These are phyloP conservation scores for Elongisporangium senticosum DNA, from an alignment of 352 stramenopile species.

Conservation along the genomic window DNA sequence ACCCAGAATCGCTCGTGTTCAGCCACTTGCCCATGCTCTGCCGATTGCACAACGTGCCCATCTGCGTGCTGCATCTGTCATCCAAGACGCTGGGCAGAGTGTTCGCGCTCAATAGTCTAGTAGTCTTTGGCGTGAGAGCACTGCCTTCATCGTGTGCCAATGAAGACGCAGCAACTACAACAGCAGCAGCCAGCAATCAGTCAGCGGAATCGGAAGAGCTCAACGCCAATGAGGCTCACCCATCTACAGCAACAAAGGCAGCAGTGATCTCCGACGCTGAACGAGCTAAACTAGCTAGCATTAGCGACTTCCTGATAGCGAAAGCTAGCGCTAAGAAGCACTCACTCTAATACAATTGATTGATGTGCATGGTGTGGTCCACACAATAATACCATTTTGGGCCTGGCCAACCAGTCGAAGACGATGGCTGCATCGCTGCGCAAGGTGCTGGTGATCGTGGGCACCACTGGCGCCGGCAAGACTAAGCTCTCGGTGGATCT, in stretches of 20 bases:
- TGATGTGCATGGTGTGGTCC: constrained; percentile 1
- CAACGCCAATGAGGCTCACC: too few species aligned
- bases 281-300: constrained; percentile 45
- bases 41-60: constrained; percentile 51
- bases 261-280: constrained; percentile 17
- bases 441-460: constrained; percentile 86
- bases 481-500: constrained; percentile 90
- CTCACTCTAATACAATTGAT: constrained; percentile 6
- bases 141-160: not conserved
- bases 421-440: constrained; percentile 36
- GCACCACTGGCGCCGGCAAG: constrained; percentile 89
- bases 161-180: not conserved
- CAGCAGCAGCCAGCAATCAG: not conserved
- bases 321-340: constrained; percentile 56
- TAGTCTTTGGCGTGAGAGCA: constrained; percentile 42
- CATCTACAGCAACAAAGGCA: not conserved
- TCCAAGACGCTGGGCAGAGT: constrained; percentile 55
- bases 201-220: not conserved
- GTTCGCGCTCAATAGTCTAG: constrained; percentile 52
- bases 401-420: constrained; percentile 3
- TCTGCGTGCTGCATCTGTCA: constrained; percentile 68
- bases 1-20: constrained; percentile 50
- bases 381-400: constrained; percentile 1
- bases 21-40: constrained; percentile 67
- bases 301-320: constrained; percentile 46